Base-by-base conservation (phyloP, 768 basidiomycete species). In the Tylopilus subfusipes region DNA sequence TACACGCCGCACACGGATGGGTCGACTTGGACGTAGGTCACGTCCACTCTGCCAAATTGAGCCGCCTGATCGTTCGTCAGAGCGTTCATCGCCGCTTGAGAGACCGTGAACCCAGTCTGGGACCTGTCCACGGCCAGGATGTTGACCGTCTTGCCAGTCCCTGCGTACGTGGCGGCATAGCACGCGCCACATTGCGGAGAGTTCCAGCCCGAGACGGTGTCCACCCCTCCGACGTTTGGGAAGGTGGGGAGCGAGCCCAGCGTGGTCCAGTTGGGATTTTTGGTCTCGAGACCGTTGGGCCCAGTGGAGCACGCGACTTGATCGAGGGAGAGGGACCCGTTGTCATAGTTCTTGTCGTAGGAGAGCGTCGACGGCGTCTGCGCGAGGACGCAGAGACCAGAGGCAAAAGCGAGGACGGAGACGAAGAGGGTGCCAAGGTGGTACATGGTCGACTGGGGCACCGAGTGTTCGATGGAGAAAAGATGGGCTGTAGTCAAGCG, bases 111-210 rank as follows among this genome's bases (percentile, higher is more conserved):
- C 3, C 77, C 77, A 2, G 40, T 30, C 33, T 30, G 51, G 13
- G 83, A 73, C 53, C 68, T 67, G 57, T 88, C 86, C 38, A 87
- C 74, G 2, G 79, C 86, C 10, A 81, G 57, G 14, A 86, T 66
- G 47, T 77, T 75, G 64, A 86, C 71, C 47, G 67, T 79, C 40
- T 9, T 38, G 38, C 38, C 38, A 10, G 52, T 75, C 21, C 1
- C 39, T 0, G 45, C 52, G 46, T 62, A 73, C 10, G 63, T 67
- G 34, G 74, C 56, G 4, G 57, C 52, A 42, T 73, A 74, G 52
- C 71, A 72, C 3, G 58, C 12, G 11, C 71, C 71, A 27, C 71
- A 74, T 16, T 52, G 38, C 0, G 68, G 1, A 2, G 67, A 67
- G 57, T 64, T 45, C 36, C 29, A 68, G 0, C 63, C 61, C 13